Evolutionary conservation across 495 filamentous ascomycete species (phyloP).

Genomic region (Tuber brumale): DNA sequence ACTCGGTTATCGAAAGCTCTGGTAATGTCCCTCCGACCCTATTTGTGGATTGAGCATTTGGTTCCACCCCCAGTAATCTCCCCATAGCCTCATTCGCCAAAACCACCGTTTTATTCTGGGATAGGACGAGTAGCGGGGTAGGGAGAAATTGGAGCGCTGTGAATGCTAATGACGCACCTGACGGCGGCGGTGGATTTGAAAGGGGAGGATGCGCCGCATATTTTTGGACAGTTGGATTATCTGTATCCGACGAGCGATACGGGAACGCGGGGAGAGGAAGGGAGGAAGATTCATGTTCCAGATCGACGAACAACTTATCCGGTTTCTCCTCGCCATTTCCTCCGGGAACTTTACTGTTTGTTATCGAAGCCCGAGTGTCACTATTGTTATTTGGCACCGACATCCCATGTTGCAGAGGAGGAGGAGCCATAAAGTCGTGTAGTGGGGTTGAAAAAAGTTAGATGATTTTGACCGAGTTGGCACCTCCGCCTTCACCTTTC

Average conservation of each 20-base stretch:
- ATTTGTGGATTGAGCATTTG: slow-evolving; percentile 32
- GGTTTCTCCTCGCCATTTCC: background rate
- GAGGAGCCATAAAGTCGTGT: background rate
- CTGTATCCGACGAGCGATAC: slow-evolving; percentile 33
- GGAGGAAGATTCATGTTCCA: background rate
- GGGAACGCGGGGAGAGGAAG: slow-evolving; percentile 26
- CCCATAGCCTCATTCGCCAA: slow-evolving; percentile 68
- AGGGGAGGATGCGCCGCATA: slow-evolving; percentile 19
- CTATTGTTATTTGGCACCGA: background rate
- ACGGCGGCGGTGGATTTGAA: slow-evolving; percentile 14
- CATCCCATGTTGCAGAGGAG: background rate
- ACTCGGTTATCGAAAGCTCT: slow-evolving; percentile 44
- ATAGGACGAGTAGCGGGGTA: slow-evolving; percentile 58
- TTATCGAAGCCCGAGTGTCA: background rate
- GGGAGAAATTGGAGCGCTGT: slow-evolving; percentile 63
- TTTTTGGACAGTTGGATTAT: slow-evolving; percentile 32
- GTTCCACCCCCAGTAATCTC: slow-evolving; percentile 51
- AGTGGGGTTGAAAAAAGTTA: background rate
- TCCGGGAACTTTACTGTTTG: background rate
- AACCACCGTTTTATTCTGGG: slow-evolving; percentile 56
- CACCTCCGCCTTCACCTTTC: background rate
- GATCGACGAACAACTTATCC: background rate
- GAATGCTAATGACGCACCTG: slow-evolving; percentile 48
- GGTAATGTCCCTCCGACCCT: slow-evolving; percentile 5
- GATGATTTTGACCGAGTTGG: background rate